Evolutionary conservation across 768 basidiomycete genomes (phyloP).

Genomic region (Mycena maculata): DNA sequence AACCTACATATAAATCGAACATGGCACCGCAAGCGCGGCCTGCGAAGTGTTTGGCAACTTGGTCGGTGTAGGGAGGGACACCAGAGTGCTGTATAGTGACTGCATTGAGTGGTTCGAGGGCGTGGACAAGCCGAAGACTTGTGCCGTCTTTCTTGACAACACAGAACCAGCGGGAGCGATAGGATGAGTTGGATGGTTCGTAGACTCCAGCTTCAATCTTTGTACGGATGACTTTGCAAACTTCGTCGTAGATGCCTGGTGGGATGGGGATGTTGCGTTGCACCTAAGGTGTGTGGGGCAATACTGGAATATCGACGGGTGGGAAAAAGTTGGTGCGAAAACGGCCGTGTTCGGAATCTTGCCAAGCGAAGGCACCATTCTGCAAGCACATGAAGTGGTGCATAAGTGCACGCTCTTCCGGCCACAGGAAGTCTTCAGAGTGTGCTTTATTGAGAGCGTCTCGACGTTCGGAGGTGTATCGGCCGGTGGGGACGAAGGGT

Average conservation of each 20-base stretch:
- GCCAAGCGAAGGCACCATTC: constrained; percentile 33
- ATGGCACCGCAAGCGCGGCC: constrained; percentile 6
- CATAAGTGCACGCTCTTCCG: constrained; percentile 26
- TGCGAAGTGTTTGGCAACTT: constrained; percentile 4
- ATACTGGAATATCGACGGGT: neutral
- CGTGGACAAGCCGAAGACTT: constrained; percentile 32
- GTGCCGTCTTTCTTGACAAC: constrained; percentile 32
- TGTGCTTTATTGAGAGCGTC: constrained; percentile 7
- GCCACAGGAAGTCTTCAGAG: constrained; percentile 26
- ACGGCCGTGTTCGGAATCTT: constrained; percentile 28
- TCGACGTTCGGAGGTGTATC: constrained; percentile 15
- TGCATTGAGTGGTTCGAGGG: constrained; percentile 33
- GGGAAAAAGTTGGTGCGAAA: constrained; percentile 26
- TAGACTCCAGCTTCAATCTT: constrained; percentile 1
- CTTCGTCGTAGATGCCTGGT: constrained; percentile 36
- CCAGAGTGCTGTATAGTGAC: constrained; percentile 34
- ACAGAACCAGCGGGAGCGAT: constrained; percentile 29
- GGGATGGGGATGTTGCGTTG: constrained; percentile 35
- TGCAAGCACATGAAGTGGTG: constrained; percentile 27
- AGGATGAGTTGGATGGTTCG: constrained; percentile 13
- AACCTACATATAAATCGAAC: constrained; percentile 41
- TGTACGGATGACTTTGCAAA: constrained; percentile 4
- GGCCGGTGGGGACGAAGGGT: constrained; percentile 12
- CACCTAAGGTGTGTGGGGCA: constrained; percentile 13
- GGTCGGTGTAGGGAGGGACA: constrained; percentile 29